These are phyloP conservation scores for Fagopyrum esculentum DNA, from an alignment of 148 eudicot genomes.

Conservation along the genomic window DNA sequence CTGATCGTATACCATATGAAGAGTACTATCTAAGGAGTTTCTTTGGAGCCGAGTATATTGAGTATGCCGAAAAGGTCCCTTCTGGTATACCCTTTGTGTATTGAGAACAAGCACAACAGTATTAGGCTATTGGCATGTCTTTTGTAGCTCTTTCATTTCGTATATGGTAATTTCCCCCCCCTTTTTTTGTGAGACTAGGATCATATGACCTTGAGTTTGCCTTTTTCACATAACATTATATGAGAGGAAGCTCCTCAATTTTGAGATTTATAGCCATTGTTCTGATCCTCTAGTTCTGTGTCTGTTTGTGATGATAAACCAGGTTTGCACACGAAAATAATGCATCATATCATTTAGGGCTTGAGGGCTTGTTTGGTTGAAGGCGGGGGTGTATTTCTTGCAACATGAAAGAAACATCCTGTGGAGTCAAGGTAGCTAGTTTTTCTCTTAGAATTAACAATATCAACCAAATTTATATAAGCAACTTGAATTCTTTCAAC, in stretches of 20 bases:
- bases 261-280: neutral
- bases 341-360: too few species aligned
- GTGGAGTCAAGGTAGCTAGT: too few species aligned
- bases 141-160: neutral
- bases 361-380: too few species aligned
- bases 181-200: neutral
- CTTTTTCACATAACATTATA: neutral
- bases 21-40: slow-evolving; percentile 76
- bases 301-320: too few species aligned
- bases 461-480: too few species aligned
- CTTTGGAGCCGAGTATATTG: slow-evolving; percentile 62
- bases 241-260: neutral
- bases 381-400: too few species aligned
- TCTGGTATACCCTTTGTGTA: slow-evolving; percentile 88
- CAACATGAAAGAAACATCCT: too few species aligned
- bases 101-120: slow-evolving; percentile 9
- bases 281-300: too few species aligned
- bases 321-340: too few species aligned
- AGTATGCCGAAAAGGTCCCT: slow-evolving; percentile 52
- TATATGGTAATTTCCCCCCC: neutral
- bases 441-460: too few species aligned
- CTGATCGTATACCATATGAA: slow-evolving; percentile 71
- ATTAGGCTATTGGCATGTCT: neutral
- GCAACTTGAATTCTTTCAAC: neutral
- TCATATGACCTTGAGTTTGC: neutral